Evolutionary conservation across 2,329 filamentous ascomycete genomes (phyloP), one percentile per base, ranked within the genome.

Genomic region (Coniosporium tulheliwenetii): DNA sequence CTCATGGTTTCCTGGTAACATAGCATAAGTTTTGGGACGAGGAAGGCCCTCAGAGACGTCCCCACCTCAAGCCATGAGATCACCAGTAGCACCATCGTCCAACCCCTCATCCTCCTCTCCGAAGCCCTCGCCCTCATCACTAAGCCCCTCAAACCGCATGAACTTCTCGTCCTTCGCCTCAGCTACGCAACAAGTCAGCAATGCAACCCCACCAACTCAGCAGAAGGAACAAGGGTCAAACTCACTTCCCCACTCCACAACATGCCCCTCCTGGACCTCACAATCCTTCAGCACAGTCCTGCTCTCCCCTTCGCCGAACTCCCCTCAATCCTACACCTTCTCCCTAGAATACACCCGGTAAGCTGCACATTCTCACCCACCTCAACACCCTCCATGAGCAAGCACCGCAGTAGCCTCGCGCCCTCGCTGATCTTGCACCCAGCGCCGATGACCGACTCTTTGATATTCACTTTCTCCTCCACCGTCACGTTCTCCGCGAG

Each of bases 371-470:
- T 80, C 51, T 85, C 82, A 10, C 85, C 87, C 10, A 98, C 72
- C 7, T 84, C 78, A 1, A 84, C 87, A 3, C 85, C 85, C 45
- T 96, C 89, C 85, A 96, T 95, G 14, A 96, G 65, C 38, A 96
- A 62, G 59, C 89, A 96, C 47, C 87, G 75, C n/a, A 77, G 79
- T 36, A 98, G 63, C 48, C 87, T 83, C 29, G 82, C 85, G n/a
- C 86, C 85, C 49, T 81, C 78, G 46, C 79, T 78, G 47, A 98
- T 89, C 51, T 83, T 80, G 57, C 85, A 93, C 50, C 85, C 85
- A 4, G 84, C 77, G 2, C 91, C 91, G 34, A 98, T 76, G 29
- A 95, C 85, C 32, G 72, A 81, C 60, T 94, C 85, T 59, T 94
- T 95, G 63, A 98, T 82, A n/a, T 86, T 81, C 16, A 77, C 80